A percentile compares a stretch with the other conserved stretches of the same genome.
These are phyloP conservation scores for Podila minutissima DNA, from an alignment of 192 early-diverging fungal genomes.

Conservation along the genomic window DNA sequence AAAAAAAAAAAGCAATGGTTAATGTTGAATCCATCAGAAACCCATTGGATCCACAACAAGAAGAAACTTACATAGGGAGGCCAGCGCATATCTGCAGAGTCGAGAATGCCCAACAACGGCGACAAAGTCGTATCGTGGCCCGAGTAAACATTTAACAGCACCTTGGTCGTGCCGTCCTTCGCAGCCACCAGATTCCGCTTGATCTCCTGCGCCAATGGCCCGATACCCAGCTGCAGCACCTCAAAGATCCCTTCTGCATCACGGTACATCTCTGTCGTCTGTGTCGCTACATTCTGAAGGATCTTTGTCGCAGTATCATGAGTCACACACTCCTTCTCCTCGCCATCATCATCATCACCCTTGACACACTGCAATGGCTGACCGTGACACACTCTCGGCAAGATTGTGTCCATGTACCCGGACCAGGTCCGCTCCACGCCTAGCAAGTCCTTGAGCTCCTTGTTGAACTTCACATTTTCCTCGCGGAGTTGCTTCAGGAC, in stretches of 20 bases:
- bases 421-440: slow-evolving; percentile 25
- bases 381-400: slow-evolving; percentile 34
- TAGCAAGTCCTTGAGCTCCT: slow-evolving; percentile 20
- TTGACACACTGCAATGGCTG: slow-evolving; percentile 23
- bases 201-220: slow-evolving; percentile 33
- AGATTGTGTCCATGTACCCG: slow-evolving; percentile 41
- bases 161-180: slow-evolving; percentile 6
- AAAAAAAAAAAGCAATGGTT: too few species aligned
- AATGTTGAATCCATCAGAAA: too few species aligned
- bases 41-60: too few species aligned
- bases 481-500: slow-evolving; percentile 15
- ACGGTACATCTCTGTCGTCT: slow-evolving; percentile 25
- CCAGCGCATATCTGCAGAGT: slow-evolving; percentile 31
- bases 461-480: slow-evolving; percentile 20
- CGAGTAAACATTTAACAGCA: slow-evolving; percentile 26
- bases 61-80: slow-evolving; percentile 34
- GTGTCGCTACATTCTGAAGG: slow-evolving; percentile 16
- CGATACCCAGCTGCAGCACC: slow-evolving; percentile 33
- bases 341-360: not conserved
- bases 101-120: slow-evolving; percentile 34
- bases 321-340: slow-evolving; percentile 13
- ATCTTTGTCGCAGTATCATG: not conserved
- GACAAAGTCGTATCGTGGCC: slow-evolving; percentile 43
- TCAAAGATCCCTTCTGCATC: slow-evolving; percentile 26
- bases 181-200: slow-evolving; percentile 27